A percentile compares a stretch with the other conserved stretches of the same genome.
phyloP scores from a whole-genome alignment of 176 grass and related monocot species.

The Microstegium vimineum region DNA sequence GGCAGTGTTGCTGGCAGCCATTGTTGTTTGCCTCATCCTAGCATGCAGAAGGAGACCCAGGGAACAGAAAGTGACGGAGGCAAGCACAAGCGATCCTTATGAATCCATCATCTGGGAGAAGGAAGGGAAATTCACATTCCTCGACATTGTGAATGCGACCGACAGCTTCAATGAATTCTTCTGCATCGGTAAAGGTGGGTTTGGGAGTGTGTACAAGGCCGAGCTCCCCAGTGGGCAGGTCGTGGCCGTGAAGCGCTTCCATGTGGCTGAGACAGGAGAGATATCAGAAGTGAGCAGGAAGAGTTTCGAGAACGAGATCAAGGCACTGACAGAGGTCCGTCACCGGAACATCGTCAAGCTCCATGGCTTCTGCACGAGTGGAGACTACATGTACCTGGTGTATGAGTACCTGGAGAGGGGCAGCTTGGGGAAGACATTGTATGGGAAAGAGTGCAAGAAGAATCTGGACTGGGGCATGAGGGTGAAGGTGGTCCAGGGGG shows the following conservation, averaged over 20 bases:
- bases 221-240: slow-evolving; percentile 57
- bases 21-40: slow-evolving; percentile 40
- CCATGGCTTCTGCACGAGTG: slow-evolving; percentile 75
- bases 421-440: slow-evolving; percentile 69
- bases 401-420: slow-evolving; percentile 84
- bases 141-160: slow-evolving; percentile 73
- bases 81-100: slow-evolving; percentile 23
- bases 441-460: slow-evolving; percentile 55
- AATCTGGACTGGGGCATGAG: slow-evolving; percentile 68
- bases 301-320: slow-evolving; percentile 86
- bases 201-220: slow-evolving; percentile 78
- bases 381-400: slow-evolving; percentile 70
- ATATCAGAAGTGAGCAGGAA: slow-evolving; percentile 55
- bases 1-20: slow-evolving; percentile 39
- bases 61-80: slow-evolving; percentile 44
- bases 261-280: slow-evolving; percentile 38
- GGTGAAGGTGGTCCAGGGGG: slow-evolving; percentile 64
- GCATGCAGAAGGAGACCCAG: slow-evolving; percentile 39
- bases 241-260: slow-evolving; percentile 80
- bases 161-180: slow-evolving; percentile 72
- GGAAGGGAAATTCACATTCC: slow-evolving; percentile 79
- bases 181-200: slow-evolving; percentile 90
- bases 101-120: slow-evolving; percentile 86
- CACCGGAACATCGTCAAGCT: slow-evolving; percentile 89
- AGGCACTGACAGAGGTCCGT: slow-evolving; percentile 64